phyloP scores from a whole-genome alignment of 192 early-diverging fungal species.

The Podila epicladia region DNA sequence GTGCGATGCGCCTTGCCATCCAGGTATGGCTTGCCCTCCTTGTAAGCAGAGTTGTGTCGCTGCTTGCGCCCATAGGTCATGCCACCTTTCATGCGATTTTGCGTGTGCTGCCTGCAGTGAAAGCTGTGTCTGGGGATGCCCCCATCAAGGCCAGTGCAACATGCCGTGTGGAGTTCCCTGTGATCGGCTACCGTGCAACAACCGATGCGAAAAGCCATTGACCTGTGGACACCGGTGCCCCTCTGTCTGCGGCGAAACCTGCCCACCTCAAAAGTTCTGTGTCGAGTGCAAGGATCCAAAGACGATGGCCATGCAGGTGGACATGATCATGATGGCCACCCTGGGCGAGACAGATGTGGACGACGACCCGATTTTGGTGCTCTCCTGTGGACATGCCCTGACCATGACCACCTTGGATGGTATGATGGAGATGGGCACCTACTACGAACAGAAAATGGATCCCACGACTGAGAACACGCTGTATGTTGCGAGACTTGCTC shows the following conservation, averaged over 20 bases:
- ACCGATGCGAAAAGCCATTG: constrained; percentile 54
- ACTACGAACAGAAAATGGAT: constrained; percentile 35
- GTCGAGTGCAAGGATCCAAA: constrained; percentile 35
- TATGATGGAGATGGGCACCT: constrained; percentile 50
- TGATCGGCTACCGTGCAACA: constrained; percentile 64
- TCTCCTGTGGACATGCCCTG: constrained; percentile 62
- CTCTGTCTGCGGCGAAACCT: constrained; percentile 59
- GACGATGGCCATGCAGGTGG: constrained; percentile 29
- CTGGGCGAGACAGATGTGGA: constrained; percentile 55
- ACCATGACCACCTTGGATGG: constrained; percentile 64
- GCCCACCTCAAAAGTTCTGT: constrained; percentile 38
- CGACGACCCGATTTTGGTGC: constrained; percentile 55
- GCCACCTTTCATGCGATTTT: constrained; percentile 44
- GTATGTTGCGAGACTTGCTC: constrained; percentile 17
- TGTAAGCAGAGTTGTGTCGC: constrained; percentile 53
- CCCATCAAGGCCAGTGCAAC: constrained; percentile 56
- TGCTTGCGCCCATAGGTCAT: constrained; percentile 54
- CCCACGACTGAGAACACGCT: constrained; percentile 1
- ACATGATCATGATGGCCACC: constrained; percentile 33
- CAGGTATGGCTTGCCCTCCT: constrained; percentile 44
- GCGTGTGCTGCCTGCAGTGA: constrained; percentile 58
- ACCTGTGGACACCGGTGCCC: constrained; percentile 61
- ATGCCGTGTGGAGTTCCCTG: constrained; percentile 68
- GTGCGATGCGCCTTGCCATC: constrained; percentile 25
- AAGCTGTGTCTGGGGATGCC: constrained; percentile 61